Evolutionary conservation across 208 protist species (phyloP).

Genomic region (Acanthamoeba castellanii): DNA sequence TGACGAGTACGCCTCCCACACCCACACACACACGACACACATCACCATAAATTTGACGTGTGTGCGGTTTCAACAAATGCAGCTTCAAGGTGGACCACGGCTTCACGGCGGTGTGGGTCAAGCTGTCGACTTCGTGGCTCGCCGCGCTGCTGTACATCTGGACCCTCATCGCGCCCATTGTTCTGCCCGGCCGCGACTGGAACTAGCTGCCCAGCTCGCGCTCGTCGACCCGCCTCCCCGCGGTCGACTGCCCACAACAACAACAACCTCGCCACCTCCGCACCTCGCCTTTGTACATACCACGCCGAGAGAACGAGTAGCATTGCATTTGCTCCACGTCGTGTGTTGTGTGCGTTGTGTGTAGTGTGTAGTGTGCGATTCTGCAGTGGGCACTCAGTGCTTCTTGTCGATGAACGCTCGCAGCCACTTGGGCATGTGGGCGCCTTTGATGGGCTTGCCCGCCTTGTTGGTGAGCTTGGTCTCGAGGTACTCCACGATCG

Average conservation of each 20-base stretch:
- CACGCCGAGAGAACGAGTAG: no score
- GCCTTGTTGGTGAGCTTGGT: neutral
- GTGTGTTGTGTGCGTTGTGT: no score
- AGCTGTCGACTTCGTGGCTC: conserved; percentile 92
- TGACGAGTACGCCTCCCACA: neutral
- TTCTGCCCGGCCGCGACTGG: conserved; percentile 93
- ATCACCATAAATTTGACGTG: neutral
- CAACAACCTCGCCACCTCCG: no score
- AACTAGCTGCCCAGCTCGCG: conserved; percentile 2
- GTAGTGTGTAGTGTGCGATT: no score
- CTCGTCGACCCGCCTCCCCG: no score
- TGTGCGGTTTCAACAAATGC: neutral
- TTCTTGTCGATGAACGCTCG: no score
- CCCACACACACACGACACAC: neutral
- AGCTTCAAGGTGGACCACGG: conserved; percentile 81
- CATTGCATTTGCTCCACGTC: no score
- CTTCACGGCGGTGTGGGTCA: conserved; percentile 93
- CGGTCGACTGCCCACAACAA: no score
- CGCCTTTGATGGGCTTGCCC: conserved; percentile 5
- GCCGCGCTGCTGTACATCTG: conserved; percentile 93
- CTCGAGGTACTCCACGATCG: neutral
- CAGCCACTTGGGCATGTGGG: no score
- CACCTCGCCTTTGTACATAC: no score
- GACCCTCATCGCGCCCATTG: conserved; percentile 94
- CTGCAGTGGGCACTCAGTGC: no score